Base-by-base conservation (phyloP, 23 red algal genomes). In the Cyanidium caldarium region DNA sequence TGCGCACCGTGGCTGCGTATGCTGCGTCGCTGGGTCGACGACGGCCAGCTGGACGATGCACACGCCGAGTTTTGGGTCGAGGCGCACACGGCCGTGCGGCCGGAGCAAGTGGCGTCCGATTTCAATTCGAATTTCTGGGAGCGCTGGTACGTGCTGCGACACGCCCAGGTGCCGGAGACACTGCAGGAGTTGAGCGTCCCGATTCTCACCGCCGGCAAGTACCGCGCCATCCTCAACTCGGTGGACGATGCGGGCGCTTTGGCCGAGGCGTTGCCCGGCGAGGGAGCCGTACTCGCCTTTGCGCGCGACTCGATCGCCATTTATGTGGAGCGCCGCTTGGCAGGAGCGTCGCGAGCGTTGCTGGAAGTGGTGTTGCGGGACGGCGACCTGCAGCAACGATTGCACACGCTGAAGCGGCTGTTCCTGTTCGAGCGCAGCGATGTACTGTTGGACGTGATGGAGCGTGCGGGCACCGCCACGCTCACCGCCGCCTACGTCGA, bases 201-300 rank as follows among this genome's bases (percentile, higher is more conserved):
- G 16, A 71, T 79, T 0, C 77, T 86, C 2, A 42, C 66, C 23
- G 78, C 82, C 25, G 82, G 89, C 25, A 94, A 94, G 73, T 86
- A 82, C 65, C 68, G 75, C 1, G 61, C 65, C 35, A 74, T 84
- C 2, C 66, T 88, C 2, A 17, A 19, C 17, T 1, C 0, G 61
- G 61, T 67, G 20, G 39, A 14, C 34, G 38, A 10, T 21, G 57
- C 37, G 65, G 42, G 1, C 21, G 45, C 7, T 0, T 65, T n/a
- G 33, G 46, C 2, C 17, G 31, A 23, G 17, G 33, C 17, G 33
- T 58, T 0, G 43, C 16, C 34, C 15, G 10, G 65, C 3, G 37
- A 66, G 37, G 21, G 65, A 19, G 36, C 36, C 21, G 34, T 23
- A 38, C 16, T 37, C 16, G n/a, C 14, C 0, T 66, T 20, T n/a